Evolutionary conservation across 116 monocot genomes (phyloP).

Genomic region (Dioscorea cayenensis): DNA sequence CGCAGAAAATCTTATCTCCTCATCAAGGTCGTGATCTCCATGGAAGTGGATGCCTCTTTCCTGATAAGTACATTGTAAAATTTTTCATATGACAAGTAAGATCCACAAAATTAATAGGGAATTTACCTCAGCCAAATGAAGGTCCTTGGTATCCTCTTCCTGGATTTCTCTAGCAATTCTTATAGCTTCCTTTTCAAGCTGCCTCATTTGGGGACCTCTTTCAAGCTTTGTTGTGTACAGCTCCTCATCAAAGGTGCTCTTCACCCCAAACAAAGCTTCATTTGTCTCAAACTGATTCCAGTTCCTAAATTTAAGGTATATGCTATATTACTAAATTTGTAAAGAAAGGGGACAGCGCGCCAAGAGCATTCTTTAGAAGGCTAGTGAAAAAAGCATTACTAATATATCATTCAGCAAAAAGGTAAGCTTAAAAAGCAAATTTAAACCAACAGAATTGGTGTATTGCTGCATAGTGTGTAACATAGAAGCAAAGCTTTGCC

Average conservation of each 20-base stretch:
- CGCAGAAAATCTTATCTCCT: conserved; percentile 89
- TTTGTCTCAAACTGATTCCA: conserved; percentile 98
- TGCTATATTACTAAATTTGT: neutral
- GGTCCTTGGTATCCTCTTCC: conserved; percentile 79
- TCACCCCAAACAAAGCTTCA: conserved; percentile 86
- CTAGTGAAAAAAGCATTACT: neutral
- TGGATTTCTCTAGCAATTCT: conserved; percentile 94
- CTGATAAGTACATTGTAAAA: conserved; percentile 22
- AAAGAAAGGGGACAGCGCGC: neutral
- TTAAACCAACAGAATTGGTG: neutral
- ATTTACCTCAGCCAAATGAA: conserved; percentile 77
- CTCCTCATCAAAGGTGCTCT: conserved; percentile 93
- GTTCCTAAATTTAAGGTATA: conserved; percentile 26
- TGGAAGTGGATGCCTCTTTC: conserved; percentile 66
- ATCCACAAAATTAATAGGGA: neutral
- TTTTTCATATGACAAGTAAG: neutral
- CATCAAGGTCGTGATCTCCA: conserved; percentile 67
- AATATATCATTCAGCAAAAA: neutral
- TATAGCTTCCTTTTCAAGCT: conserved; percentile 65
- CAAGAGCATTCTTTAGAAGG: neutral
- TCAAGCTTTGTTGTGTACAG: conserved; percentile 92
- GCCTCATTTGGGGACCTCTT: conserved; percentile 73
- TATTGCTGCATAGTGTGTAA: too few species aligned
- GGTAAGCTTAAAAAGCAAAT: neutral
- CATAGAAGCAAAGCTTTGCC: too few species aligned